Conservation (phyloP, 106 monocot genomes). For the Amphibolis antarctica region DNA sequence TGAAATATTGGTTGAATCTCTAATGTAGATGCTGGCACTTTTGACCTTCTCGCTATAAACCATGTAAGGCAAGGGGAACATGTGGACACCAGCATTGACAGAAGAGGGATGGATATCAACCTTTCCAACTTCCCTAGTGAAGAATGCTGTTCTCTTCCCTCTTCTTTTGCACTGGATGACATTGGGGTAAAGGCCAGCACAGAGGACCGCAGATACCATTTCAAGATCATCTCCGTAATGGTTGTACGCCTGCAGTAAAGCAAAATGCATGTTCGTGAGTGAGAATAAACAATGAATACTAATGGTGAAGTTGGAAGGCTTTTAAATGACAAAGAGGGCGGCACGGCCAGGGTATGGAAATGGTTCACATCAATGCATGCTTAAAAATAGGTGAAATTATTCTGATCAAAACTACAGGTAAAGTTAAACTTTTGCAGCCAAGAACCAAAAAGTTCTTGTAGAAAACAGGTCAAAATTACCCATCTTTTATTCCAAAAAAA, state of each 20-base stretch:
- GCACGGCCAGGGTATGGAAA: too few species aligned
- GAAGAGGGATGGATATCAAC: constrained; percentile 96
- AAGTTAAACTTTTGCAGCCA: too few species aligned
- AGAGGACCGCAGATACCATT: constrained; percentile 85
- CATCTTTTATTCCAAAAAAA: too few species aligned
- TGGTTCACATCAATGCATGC: too few species aligned
- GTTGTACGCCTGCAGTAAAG: constrained; percentile 52
- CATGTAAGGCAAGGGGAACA: constrained; percentile 84
- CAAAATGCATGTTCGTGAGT: not conserved
- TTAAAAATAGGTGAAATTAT: too few species aligned
- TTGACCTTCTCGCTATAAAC: constrained; percentile 95
- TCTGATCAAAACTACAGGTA: too few species aligned
- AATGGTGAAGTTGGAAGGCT: too few species aligned
- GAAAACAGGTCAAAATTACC: too few species aligned
- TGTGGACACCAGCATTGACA: constrained; percentile 72
- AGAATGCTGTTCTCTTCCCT: constrained; percentile 87
- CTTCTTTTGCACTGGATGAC: constrained; percentile 94
- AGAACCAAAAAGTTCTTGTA: too few species aligned
- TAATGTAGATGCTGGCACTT: constrained; percentile 68
- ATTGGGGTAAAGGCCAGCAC: constrained; percentile 94
- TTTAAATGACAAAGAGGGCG: too few species aligned
- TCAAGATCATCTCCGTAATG: constrained; percentile 77
- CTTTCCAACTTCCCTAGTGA: constrained; percentile 97
- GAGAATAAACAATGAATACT: not conserved
- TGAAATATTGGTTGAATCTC: constrained; percentile 94